Conservation (phyloP, 2,329 filamentous ascomycete genomes). For the Sporothrix variecibatus region DNA sequence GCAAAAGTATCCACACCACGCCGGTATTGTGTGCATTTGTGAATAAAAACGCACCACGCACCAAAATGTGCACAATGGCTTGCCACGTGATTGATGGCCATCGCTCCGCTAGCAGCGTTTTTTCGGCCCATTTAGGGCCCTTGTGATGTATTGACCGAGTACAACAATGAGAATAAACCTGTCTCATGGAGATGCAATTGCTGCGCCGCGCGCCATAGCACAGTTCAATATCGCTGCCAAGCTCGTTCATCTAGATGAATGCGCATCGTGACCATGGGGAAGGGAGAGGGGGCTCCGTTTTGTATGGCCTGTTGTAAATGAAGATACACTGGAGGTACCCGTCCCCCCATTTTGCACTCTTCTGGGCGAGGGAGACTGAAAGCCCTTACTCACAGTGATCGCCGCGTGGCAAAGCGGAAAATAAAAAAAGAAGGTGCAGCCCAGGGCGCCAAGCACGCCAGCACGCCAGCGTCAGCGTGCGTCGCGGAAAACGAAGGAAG, state of each 20-base stretch:
- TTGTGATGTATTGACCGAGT: not conserved
- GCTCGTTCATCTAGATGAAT: not conserved
- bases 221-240: not conserved
- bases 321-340: constrained; percentile 8
- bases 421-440: constrained; percentile 6
- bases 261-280: not conserved
- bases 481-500: not conserved
- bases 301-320: not conserved
- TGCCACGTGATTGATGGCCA: constrained; percentile 11
- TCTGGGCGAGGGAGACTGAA: not conserved
- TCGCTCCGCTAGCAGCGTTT: not conserved
- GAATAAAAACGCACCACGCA: not conserved
- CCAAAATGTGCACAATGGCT: constrained; percentile 13
- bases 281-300: not conserved
- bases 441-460: not conserved
- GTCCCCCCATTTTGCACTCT: not conserved
- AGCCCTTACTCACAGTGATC: constrained; percentile 21
- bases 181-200: not conserved
- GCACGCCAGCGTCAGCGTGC: not conserved
- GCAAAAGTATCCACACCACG: constrained; percentile 1
- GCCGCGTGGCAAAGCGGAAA: constrained; percentile 24
- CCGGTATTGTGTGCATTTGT: constrained; percentile 8
- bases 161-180: not conserved
- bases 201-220: not conserved
- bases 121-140: not conserved